These are phyloP conservation scores for Triticum dicoccoides DNA, from an alignment of 176 grass and related monocot species.

Conservation along the genomic window DNA sequence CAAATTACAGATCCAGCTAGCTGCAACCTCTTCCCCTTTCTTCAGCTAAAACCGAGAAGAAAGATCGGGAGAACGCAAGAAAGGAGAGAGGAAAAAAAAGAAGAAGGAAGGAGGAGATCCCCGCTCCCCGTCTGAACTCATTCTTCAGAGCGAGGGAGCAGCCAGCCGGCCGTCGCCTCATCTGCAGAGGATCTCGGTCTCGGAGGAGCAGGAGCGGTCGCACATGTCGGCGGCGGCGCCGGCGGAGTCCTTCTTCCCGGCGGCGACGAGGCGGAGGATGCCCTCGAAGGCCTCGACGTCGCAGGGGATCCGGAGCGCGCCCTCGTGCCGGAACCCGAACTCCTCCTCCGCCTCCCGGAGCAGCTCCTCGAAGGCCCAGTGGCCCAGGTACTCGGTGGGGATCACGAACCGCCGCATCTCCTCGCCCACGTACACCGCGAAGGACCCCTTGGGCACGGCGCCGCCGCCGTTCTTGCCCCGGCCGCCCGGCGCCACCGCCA, in stretches of 20 bases:
- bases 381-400: constrained; percentile 78
- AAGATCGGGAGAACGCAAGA: constrained; percentile 46
- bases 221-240: constrained; percentile 28
- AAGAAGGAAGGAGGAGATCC: not conserved
- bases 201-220: constrained; percentile 49
- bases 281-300: constrained; percentile 63
- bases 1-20: constrained; percentile 36
- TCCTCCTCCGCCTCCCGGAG: constrained; percentile 91
- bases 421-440: constrained; percentile 82
- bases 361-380: constrained; percentile 66
- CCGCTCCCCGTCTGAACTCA: not conserved
- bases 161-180: not conserved
- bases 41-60: constrained; percentile 48
- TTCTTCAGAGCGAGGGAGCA: not conserved
- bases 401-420: constrained; percentile 95
- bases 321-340: constrained; percentile 85
- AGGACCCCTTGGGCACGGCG: constrained; percentile 62
- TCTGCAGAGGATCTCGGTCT: constrained; percentile 74
- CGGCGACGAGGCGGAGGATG: constrained; percentile 52
- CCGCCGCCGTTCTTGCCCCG: not conserved
- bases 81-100: constrained; percentile 37
- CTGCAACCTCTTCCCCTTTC: constrained; percentile 51
- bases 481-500: constrained; percentile 40
- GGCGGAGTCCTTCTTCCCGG: constrained; percentile 47
- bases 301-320: constrained; percentile 84